Evolutionary conservation across 805 yeast genomes (phyloP).

Genomic region (Saccharomycopsis fermentans): DNA sequence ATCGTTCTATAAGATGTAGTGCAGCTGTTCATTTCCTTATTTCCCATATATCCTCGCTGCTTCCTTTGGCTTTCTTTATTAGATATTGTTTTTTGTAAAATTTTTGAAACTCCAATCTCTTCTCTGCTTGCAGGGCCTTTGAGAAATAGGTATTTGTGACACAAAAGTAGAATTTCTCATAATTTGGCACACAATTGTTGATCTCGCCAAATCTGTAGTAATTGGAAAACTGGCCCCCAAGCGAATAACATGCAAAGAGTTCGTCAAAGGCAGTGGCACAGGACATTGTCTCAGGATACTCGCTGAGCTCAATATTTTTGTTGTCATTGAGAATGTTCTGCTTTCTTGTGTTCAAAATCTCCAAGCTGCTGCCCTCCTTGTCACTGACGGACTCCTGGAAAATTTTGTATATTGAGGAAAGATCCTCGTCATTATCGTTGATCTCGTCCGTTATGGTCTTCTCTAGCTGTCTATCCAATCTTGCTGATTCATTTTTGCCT

Average conservation of each 20-base stretch:
- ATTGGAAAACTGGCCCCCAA: conserved; percentile 82
- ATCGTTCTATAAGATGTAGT: too few relatives aligned
- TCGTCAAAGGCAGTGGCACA: conserved; percentile 84
- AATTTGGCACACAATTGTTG: conserved; percentile 57
- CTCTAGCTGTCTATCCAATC: background rate
- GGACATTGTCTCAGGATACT: conserved; percentile 34
- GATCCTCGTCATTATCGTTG: conserved; percentile 9
- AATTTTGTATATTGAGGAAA: conserved; percentile 9
- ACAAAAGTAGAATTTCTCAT: conserved; percentile 75
- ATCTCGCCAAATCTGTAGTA: conserved; percentile 78
- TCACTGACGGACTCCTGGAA: conserved; percentile 13
- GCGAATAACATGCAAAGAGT: conserved; percentile 71
- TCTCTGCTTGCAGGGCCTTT: conserved; percentile 33
- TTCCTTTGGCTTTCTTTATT: conserved; percentile 54
- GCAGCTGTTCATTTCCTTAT: conserved; percentile 17
- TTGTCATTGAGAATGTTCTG: conserved; percentile 2
- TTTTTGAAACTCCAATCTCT: conserved; percentile 44
- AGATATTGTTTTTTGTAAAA: conserved; percentile 58
- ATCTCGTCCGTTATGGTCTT: background rate
- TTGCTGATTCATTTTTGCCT: background rate
- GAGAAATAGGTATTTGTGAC: conserved; percentile 46
- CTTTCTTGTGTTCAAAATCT: conserved; percentile 3
- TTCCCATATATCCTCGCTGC: conserved; percentile 83
- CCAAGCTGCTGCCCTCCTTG: background rate
- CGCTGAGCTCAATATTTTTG: conserved; percentile 1